Conservation (phyloP, 305 asterid species). For the Fraxinus platypoda region DNA sequence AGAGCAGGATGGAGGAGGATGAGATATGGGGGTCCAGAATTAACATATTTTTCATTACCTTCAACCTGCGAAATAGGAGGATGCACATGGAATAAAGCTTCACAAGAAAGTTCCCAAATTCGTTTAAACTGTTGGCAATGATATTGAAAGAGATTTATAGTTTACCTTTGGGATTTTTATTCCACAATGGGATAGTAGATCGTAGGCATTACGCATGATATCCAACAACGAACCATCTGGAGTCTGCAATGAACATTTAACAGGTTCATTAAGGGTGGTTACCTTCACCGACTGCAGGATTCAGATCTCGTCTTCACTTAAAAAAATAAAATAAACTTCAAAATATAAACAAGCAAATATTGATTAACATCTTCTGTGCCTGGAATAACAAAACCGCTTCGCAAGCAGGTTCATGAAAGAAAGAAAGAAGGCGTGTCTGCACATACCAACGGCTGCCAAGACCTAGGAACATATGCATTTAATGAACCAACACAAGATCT, state of each 20-base stretch:
- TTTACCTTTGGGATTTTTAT: slow-evolving; percentile 78
- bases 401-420: background rate
- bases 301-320: background rate
- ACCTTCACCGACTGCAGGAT: background rate
- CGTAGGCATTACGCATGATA: slow-evolving; percentile 91
- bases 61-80: slow-evolving; percentile 55
- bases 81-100: slow-evolving; percentile 14
- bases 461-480: background rate
- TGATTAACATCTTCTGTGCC: background rate
- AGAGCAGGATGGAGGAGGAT: slow-evolving; percentile 97
- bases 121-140: background rate
- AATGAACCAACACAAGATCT: background rate
- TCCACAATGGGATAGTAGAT: slow-evolving; percentile 80
- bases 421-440: background rate
- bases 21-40: slow-evolving; percentile 91
- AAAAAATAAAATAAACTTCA: background rate
- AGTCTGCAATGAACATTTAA: slow-evolving; percentile 66
- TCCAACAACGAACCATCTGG: slow-evolving; percentile 98
- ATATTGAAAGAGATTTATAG: slow-evolving; percentile 21
- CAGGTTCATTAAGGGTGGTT: background rate
- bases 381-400: background rate
- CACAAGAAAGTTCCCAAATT: slow-evolving; percentile 15
- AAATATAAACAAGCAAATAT: background rate
- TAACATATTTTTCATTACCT: slow-evolving; percentile 67
- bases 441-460: background rate